Evolutionary conservation across 805 yeast genomes (phyloP).

Genomic region (Candida silvatica): DNA sequence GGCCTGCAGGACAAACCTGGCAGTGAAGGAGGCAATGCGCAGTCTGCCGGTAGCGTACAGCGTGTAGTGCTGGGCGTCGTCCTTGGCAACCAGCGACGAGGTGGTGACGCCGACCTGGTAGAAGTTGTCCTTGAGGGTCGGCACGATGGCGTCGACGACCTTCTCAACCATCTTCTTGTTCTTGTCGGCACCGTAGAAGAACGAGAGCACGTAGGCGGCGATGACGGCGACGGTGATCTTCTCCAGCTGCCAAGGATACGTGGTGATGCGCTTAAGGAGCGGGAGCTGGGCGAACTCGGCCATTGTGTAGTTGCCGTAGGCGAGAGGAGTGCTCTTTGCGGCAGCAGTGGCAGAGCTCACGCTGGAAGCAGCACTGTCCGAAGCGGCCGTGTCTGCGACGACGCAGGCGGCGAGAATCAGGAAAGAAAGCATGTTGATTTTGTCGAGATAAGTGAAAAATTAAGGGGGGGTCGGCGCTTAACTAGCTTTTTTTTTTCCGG

Average conservation of each 20-base stretch:
- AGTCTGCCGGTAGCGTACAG: constrained; percentile 87
- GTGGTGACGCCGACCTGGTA: constrained; percentile 61
- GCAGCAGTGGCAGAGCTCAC: not conserved
- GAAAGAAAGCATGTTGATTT: not conserved
- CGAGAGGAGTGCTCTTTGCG: not conserved
- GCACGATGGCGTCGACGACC: constrained; percentile 37
- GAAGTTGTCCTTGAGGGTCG: constrained; percentile 58
- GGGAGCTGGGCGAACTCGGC: constrained; percentile 56
- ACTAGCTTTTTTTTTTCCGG: too few species aligned
- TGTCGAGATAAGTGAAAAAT: not conserved
- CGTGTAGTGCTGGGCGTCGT: constrained; percentile 50
- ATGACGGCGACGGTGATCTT: constrained; percentile 43
- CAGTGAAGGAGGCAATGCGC: constrained; percentile 55
- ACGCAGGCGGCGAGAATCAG: not conserved
- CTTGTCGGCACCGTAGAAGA: constrained; percentile 47
- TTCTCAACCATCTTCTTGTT: constrained; percentile 49
- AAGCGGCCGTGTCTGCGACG: not conserved
- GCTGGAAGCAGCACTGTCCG: not conserved
- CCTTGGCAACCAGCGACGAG: constrained; percentile 44
- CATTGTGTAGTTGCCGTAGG: constrained; percentile 21
- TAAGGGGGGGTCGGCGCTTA: too few species aligned
- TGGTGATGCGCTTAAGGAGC: constrained; percentile 44
- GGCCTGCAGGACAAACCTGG: constrained; percentile 58
- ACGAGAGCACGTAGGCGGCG: constrained; percentile 37
- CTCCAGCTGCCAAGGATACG: constrained; percentile 78